Evolutionary conservation across 768 basidiomycete species (phyloP), one percentile per base, ranked within the genome.

Genomic region (Tricholoma flavovirens): DNA sequence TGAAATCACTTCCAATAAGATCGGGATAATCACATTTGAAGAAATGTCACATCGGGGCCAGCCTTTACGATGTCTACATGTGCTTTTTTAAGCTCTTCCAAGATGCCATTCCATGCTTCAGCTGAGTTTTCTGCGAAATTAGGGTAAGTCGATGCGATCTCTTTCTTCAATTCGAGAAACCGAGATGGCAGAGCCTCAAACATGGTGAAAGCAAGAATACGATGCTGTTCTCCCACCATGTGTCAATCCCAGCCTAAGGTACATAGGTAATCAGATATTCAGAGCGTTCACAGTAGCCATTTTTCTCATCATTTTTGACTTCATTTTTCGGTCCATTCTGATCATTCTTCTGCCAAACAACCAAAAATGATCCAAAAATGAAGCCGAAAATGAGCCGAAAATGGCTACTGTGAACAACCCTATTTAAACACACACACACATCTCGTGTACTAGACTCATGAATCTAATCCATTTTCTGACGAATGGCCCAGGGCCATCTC

Each of bases 101-200:
- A 68, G 45, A 88, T 71, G 56, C 84, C 82, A 15, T 63, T 70
- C 87, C 86, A 88, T 1, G 85, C 77, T 21, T 70, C 65, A 2
- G 77, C 82, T 19, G 77, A 76, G 19, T 69, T 74, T 56, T 71
- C 67, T 67, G 79, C 70, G 57, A 81, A 84, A 60, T 80, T 73
- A 12, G 83, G 78, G 59, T 80, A 79, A 2, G 72, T 70, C 0
- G 66, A 67, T 1, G 79, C 81, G 48, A 88, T 82, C 58, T 82
- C 72, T 46, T 72, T 72, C 68, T 88, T 88, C 59, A 87, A 56
- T 43, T 84, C 78, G 5, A 69, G 64, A 60, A 86, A 85, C 42
- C 78, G 83, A 36, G 77, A 64, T n/a, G 81, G 80, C 29, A 26
- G 48, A 35, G 62, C 51, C 12, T 35, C 55, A 26, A 59, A 45